phyloP scores from a whole-genome alignment of 176 grass and related monocot species.

The Aegilops longissima region DNA sequence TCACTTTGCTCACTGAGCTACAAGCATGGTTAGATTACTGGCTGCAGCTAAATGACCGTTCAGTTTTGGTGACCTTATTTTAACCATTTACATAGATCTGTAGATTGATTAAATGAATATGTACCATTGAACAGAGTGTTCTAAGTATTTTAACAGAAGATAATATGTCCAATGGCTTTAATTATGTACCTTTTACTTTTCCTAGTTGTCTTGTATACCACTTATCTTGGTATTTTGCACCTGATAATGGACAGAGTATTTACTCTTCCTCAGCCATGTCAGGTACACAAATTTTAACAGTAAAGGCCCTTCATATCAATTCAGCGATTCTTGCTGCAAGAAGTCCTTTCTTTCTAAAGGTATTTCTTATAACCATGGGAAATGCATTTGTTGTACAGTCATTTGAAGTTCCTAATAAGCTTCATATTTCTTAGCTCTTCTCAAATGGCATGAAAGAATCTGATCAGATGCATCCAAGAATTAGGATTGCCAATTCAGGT shows the following conservation, averaged over 20 bases:
- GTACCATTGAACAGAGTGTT: not conserved
- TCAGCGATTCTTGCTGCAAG: slow-evolving; percentile 92
- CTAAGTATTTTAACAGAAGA: not conserved
- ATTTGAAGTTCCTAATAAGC: slow-evolving; percentile 7
- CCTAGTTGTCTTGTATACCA: slow-evolving; percentile 1
- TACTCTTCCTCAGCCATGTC: slow-evolving; percentile 45
- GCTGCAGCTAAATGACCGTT: not conserved
- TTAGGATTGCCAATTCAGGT: slow-evolving; percentile 95
- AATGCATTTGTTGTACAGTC: slow-evolving; percentile 1
- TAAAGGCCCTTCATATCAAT: slow-evolving; percentile 79
- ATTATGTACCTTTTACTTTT: not conserved
- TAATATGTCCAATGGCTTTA: not conserved
- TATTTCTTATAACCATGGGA: slow-evolving; percentile 21
- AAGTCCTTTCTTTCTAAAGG: slow-evolving; percentile 98
- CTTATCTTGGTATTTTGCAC: not conserved
- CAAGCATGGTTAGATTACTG: not conserved
- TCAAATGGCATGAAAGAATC: slow-evolving; percentile 98
- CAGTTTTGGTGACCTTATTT: not conserved
- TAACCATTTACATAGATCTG: not conserved
- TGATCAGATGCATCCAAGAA: slow-evolving; percentile 59
- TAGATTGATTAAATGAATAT: not conserved
- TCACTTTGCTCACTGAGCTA: not conserved
- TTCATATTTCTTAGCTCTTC: slow-evolving; percentile 63
- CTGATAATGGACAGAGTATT: slow-evolving; percentile 61
- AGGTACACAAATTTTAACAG: slow-evolving; percentile 40